Conservation (phyloP, 2,329 filamentous ascomycete species). For the Chaetomium sp. region DNA sequence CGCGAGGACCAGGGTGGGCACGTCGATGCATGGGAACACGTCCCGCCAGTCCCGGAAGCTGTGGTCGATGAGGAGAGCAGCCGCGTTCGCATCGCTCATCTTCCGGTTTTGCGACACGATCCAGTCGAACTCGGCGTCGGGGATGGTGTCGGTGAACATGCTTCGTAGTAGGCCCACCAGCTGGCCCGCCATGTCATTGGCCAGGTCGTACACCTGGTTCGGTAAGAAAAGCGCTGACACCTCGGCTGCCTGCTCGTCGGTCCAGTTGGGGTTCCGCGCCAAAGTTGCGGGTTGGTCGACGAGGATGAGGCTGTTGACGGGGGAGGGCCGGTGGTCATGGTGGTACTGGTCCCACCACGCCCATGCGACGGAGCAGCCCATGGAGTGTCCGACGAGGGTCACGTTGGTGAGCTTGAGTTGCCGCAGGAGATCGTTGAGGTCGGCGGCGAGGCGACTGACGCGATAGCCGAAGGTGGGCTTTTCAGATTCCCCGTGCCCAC, state of each 20-base stretch:
- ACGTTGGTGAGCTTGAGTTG: constrained; percentile 28
- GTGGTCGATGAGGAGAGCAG: constrained; percentile 26
- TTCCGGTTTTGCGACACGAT: constrained; percentile 23
- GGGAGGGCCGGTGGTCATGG: constrained; percentile 16
- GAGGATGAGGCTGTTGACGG: constrained; percentile 25
- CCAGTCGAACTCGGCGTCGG: constrained; percentile 25
- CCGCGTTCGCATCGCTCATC: constrained; percentile 23
- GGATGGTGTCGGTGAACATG: constrained; percentile 10
- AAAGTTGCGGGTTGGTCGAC: constrained; percentile 27
- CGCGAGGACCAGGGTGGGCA: constrained; percentile 26
- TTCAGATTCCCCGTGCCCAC: constrained; percentile 31
- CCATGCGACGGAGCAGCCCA: constrained; percentile 30
- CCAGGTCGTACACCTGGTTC: constrained; percentile 16
- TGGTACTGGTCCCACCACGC: constrained; percentile 29
- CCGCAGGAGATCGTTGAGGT: constrained; percentile 25
- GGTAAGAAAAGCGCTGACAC: constrained; percentile 22
- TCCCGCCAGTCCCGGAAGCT: constrained; percentile 26
- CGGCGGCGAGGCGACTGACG: constrained; percentile 26
- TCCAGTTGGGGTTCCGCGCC: constrained; percentile 26
- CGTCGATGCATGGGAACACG: constrained; percentile 26
- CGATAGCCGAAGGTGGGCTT: constrained; percentile 28
- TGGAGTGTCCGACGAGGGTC: constrained; percentile 31
- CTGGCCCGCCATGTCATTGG: background rate
- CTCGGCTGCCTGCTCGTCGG: constrained; percentile 18
- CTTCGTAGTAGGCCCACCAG: background rate